Evolutionary conservation across 768 basidiomycete genomes (phyloP).

Genomic region (Artomyces pyxidatus): DNA sequence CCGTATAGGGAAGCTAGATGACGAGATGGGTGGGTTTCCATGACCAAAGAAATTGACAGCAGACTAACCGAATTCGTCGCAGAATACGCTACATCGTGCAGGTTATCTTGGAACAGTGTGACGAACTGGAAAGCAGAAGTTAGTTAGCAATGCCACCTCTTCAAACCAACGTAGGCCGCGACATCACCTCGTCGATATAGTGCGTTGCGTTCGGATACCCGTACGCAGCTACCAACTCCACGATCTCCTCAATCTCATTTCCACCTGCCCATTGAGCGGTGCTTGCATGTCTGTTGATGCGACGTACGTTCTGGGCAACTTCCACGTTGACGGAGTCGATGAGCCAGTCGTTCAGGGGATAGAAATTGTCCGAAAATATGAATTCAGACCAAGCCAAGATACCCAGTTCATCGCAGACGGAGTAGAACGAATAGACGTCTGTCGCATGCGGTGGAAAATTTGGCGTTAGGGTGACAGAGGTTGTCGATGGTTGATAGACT

Average conservation of each 20-base stretch:
- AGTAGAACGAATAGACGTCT: constrained; percentile 49
- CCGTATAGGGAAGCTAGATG: constrained; percentile 45
- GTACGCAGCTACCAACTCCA: constrained; percentile 28
- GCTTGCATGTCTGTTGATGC: constrained; percentile 49
- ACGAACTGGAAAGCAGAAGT: constrained; percentile 30
- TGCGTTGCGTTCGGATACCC: constrained; percentile 35
- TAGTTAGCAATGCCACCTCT: neutral
- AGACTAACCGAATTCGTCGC: constrained; percentile 40
- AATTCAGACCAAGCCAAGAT: constrained; percentile 57
- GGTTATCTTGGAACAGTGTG: constrained; percentile 42
- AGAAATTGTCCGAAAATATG: constrained; percentile 49
- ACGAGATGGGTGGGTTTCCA: neutral
- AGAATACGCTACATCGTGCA: constrained; percentile 38
- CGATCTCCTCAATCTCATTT: constrained; percentile 53
- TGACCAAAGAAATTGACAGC: too few relatives aligned
- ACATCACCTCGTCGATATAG: constrained; percentile 40
- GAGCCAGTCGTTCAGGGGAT: constrained; percentile 47
- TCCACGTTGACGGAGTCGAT: constrained; percentile 45
- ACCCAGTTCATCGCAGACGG: constrained; percentile 50
- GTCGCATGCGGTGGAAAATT: constrained; percentile 13
- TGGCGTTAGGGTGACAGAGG: constrained; percentile 24
- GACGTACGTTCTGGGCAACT: constrained; percentile 47
- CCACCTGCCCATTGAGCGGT: constrained; percentile 54
- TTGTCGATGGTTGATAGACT: constrained; percentile 38
- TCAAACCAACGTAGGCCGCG: neutral